Evolutionary conservation across 495 filamentous ascomycete species (phyloP).

Genomic region (Neurospora africana): DNA sequence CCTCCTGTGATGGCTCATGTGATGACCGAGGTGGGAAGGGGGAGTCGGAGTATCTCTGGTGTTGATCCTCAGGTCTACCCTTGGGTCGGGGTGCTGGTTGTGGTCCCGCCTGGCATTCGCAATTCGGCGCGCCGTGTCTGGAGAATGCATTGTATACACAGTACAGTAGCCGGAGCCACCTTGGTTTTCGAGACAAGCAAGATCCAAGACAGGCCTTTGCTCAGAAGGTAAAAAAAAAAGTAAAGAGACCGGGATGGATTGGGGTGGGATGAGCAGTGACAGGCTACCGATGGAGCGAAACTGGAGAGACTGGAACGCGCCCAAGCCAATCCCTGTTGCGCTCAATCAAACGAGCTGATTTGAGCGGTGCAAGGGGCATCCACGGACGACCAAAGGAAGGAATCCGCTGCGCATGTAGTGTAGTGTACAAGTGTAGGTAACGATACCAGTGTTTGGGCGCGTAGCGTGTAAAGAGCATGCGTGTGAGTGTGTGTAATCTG

Average conservation of each 20-base stretch:
- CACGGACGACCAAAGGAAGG: not conserved
- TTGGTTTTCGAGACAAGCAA: not conserved
- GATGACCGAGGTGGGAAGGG: not conserved
- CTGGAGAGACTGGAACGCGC: not conserved
- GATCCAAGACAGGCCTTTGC: not conserved
- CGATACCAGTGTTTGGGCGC: not conserved
- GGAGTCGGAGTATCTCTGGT: not conserved
- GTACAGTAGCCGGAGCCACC: not conserved
- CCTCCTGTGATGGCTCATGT: not conserved
- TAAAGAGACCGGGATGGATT: not conserved
- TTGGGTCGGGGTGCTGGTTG: not conserved
- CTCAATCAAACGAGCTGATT: not conserved
- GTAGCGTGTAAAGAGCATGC: not conserved
- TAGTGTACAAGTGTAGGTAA: not conserved
- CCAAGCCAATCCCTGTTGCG: not conserved
- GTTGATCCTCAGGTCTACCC: not conserved
- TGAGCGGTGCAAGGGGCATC: not conserved
- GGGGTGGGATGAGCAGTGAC: not conserved
- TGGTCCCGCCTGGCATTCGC: not conserved
- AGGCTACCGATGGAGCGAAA: not conserved
- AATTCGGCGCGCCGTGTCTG: not conserved
- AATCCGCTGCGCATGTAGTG: not conserved
- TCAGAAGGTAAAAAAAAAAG: not conserved
- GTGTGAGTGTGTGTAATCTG: not conserved
- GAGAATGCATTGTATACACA: not conserved